Base-by-base conservation (phyloP, 352 stramenopile species). In the Lagenidium giganteum region DNA sequence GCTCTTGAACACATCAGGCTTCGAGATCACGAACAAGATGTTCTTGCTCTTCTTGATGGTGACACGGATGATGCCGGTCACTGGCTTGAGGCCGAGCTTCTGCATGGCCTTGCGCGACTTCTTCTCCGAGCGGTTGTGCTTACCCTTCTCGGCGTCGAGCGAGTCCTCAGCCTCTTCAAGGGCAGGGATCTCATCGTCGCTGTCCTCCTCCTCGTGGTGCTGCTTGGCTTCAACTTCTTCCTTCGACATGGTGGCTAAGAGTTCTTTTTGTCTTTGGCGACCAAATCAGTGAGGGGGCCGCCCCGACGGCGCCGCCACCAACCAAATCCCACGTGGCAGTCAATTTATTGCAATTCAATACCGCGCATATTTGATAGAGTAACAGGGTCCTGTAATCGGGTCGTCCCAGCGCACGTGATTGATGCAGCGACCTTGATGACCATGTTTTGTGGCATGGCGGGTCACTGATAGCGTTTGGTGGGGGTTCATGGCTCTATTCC, bases 41-140 rank as follows among this genome's bases (percentile, higher is more conserved):
- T 97, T 98, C 74, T 98, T 98, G 70, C 91, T 97, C 71, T 97
- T 98, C 77, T 98, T 98, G 49, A 99, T 96, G 13, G 94, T 98
- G 36, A 98, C 95, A 51, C 95, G 84, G 53, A 97, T 88, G 66
- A 99, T 95, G 61, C 94, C 96, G 41, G 83, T 71, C 35, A 99
- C 87, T 23, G 86, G 78, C 60, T 98, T 97, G 81, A 99, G 96
- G 42, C 95, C 95, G 33, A 99, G 85, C 83, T 99, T 99, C 66
- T 97, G 87, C 87, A 99, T 98, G 42, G 95, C 95, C 80, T 99
- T 99, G 59, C 96, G 92, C 34, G 93, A 89, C 77, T 99, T 99
- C 82, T 98, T 99, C 77, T 99, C 96, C 53, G 92, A 88, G 51
- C 96, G 89, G 79, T 98, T 98, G 66, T 96, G 88, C 67, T 93